These are phyloP conservation scores for Penicillium atrosanguineum DNA, from an alignment of 495 filamentous ascomycete species.

Conservation along the genomic window DNA sequence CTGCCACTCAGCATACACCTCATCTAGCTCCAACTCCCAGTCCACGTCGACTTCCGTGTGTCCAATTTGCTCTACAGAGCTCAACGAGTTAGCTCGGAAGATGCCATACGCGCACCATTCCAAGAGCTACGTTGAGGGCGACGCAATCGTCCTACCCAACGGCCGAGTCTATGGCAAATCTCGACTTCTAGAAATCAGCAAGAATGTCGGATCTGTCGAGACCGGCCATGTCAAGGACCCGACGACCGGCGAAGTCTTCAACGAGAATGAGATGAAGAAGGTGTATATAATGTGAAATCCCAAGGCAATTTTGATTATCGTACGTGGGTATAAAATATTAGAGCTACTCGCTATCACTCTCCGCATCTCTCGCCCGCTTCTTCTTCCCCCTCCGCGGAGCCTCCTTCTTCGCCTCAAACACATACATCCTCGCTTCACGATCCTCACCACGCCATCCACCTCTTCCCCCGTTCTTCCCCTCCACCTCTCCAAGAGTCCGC, in stretches of 20 bases:
- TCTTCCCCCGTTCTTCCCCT: constrained; percentile 51
- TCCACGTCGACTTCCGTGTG: constrained; percentile 68
- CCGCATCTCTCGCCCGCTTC: constrained; percentile 45
- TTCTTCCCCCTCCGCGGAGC: constrained; percentile 19
- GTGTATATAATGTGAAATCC: constrained; percentile 75
- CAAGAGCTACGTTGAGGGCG: constrained; percentile 85
- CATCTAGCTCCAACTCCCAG: constrained; percentile 56
- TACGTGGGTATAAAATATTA: background rate
- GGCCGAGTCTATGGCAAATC: constrained; percentile 78
- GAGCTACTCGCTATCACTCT: constrained; percentile 37
- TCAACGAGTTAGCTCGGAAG: constrained; percentile 83
- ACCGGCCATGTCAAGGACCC: constrained; percentile 76
- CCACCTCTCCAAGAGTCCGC: constrained; percentile 77
- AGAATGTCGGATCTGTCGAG: constrained; percentile 53
- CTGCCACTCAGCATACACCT: constrained; percentile 71
- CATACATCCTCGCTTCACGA: constrained; percentile 69
- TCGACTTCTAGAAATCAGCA: constrained; percentile 70
- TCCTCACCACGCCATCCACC: constrained; percentile 78
- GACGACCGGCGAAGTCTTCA: constrained; percentile 67
- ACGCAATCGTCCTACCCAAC: constrained; percentile 85
- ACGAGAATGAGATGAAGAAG: constrained; percentile 66
- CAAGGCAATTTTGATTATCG: background rate
- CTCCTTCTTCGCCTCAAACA: constrained; percentile 69
- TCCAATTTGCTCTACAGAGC: constrained; percentile 91
- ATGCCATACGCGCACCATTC: constrained; percentile 93